Evolutionary conservation across 169 alveolate genomes (phyloP), one percentile per base, ranked within the genome.

Genomic region (Cryptosporidium sp.): DNA sequence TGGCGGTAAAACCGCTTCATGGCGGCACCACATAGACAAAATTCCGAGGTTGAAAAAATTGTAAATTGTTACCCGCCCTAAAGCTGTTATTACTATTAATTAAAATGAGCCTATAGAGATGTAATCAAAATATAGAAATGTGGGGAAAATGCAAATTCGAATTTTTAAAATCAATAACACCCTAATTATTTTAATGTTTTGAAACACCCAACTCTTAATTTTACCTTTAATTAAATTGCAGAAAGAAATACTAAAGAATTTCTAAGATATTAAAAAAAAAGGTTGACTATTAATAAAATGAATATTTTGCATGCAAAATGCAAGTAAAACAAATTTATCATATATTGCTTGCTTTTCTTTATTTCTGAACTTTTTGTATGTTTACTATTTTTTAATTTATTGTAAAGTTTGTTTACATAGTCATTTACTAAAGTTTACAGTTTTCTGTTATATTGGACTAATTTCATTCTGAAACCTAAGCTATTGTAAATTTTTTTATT

Each of bases 1-100:
- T 31, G 72, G 72, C 72, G 72, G 52, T 29, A 65, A 65, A 65
- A 33, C 23, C 72, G 23, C 23, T n/a, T 7, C 12, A 2, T 31
- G 72, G 72, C 72, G 72, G 33, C 72, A 31, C 23, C 18, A 29
- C 23, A 65, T 65, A 65, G 72, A 65, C 72, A 65, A 33, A 65
- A 37, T 65, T 65, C 72, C 72, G 72, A 65, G 72, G 10, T 7
- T 65, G 53, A 65, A 31, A 16, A 33, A 65, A 65, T 65, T 65
- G 8, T 65, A 33, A 56, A 3, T 10, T 48, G 3, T 1, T 65
- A 3, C 72, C 72, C 72, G 72, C 72, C 51, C 5, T 9, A 5
- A 56, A 56, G 12, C 26, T 37, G 3, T 7, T n/a, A n/a, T 21
- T 12, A 6, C n/a, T 7, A 3, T 21, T 56, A 21, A 21, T 16